Base-by-base conservation (phyloP, 2,329 filamentous ascomycete genomes). In the Bretziella fagacearum region DNA sequence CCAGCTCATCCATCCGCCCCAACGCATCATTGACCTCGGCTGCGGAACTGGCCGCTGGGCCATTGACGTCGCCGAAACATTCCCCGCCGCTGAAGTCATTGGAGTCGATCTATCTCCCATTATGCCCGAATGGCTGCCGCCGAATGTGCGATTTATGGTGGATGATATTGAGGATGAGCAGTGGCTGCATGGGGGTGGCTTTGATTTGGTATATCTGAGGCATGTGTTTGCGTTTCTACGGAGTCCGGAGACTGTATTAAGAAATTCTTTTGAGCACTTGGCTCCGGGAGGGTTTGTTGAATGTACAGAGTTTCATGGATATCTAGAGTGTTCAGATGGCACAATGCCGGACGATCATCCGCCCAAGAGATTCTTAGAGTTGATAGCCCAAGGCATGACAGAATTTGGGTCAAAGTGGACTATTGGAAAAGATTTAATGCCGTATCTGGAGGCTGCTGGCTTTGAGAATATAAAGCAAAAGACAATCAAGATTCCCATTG, bases 121-220 rank as follows among this genome's bases (percentile, higher is more conserved):
- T 17, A 66, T 70, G 52, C 63, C 65, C 2, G 59, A 58, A 29
- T 65, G 62, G 58, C 64, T 78, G 10, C 76, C 74, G 13, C 65
- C 70, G 8, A 79, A 79, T 55, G 65, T 74, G n/a, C 65, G 64
- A 6, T 79, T 79, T 59, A 63, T 77, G 49, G 66, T 81, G 7
- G 76, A 80, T 54, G 75, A 80, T 55, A 68, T 69, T 44, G 73
- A 78, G 52, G 64, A 70, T 40, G 49, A 50, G n/a, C 65, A 71
- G 6, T 81, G 77, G 77, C 52, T 60, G 3, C 61, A 50, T 20
- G 63, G 22, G 43, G 59, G 63, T 3, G 62, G 68, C 46, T 77
- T 72, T 55, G 74, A 79, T 56, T 66, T 71, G 52, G 68, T 79
- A 1, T 67, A 66, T 63, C 70, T 66, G 54, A 65, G 60, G 54